Conservation (phyloP, 768 basidiomycete species). For the Podaxis rugospora region DNA sequence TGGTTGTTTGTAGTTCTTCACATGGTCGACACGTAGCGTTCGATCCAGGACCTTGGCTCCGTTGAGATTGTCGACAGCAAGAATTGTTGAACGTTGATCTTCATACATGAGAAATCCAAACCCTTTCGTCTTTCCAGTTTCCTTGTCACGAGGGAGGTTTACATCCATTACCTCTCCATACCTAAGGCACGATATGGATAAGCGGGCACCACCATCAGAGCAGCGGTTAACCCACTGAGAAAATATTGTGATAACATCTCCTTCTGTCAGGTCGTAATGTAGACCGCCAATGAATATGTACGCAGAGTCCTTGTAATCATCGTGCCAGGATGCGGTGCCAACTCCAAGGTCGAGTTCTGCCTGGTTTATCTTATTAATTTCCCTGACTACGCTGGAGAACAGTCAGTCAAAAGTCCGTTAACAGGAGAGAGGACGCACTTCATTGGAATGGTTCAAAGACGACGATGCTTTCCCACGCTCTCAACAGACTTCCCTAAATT, state of each 20-base stretch:
- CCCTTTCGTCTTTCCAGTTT: conserved; percentile 85
- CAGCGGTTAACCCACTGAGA: conserved; percentile 70
- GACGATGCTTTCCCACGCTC: conserved; percentile 34
- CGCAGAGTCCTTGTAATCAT: conserved; percentile 97
- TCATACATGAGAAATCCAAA: conserved; percentile 99
- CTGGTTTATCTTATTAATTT: conserved; percentile 93
- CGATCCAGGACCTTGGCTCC: conserved; percentile 85
- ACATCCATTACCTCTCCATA: conserved; percentile 97
- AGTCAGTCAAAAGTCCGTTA: conserved; percentile 11
- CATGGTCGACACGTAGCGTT: conserved; percentile 89
- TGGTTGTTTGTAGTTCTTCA: conserved; percentile 88
- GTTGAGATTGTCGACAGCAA: conserved; percentile 98
- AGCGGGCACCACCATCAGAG: neutral
- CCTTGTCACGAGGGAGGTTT: conserved; percentile 91
- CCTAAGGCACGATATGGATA: conserved; percentile 35
- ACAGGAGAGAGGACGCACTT: conserved; percentile 48
- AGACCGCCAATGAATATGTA: conserved; percentile 94
- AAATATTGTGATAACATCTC: conserved; percentile 95
- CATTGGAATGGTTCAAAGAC: conserved; percentile 41
- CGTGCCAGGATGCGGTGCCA: conserved; percentile 84
- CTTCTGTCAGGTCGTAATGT: conserved; percentile 86
- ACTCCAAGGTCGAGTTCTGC: conserved; percentile 78
- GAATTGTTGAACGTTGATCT: conserved; percentile 91
- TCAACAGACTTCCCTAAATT: conserved; percentile 21
- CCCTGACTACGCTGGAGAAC: conserved; percentile 72